A percentile compares a stretch with the other conserved stretches of the same genome.
Evolutionary conservation across 306 rosid species (phyloP).

Genomic region (Herpetospermum pedunculosum): DNA sequence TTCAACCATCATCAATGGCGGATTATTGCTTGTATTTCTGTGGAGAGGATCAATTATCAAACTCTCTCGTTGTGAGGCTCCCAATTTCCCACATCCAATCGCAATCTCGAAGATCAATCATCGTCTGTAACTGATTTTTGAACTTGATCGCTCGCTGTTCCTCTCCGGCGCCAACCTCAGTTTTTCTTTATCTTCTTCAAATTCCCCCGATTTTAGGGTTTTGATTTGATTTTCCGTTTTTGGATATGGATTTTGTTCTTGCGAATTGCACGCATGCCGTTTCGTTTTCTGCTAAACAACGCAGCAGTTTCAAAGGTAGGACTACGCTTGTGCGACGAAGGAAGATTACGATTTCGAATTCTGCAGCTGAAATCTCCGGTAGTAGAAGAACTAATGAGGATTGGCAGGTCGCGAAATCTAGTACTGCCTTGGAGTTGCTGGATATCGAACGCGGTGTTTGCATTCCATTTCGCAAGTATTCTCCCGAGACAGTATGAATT

Average conservation of each 20-base stretch:
- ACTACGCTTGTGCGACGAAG: background rate
- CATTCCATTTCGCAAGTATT: constrained; percentile 88
- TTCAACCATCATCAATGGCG: background rate
- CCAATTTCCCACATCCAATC: background rate
- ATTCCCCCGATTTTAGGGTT: constrained; percentile 6
- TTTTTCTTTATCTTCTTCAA: background rate
- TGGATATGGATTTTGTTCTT: constrained; percentile 4
- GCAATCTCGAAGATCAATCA: background rate
- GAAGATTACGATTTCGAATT: constrained; percentile 23
- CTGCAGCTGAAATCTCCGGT: constrained; percentile 26
- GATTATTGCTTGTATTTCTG: no score
- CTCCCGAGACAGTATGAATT: constrained; percentile 72
- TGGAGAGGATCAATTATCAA: background rate
- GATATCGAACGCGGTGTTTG: constrained; percentile 98
- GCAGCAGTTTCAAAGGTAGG: background rate
- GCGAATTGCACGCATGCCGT: constrained; percentile 7
- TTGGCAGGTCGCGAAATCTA: constrained; percentile 24
- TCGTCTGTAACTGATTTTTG: background rate
- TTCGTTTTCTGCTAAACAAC: background rate
- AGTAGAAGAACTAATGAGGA: constrained; percentile 16
- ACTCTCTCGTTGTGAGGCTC: background rate
- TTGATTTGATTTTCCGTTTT: background rate
- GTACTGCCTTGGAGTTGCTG: constrained; percentile 80
- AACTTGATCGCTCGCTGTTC: background rate
- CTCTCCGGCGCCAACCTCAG: background rate